Evolutionary conservation across 2,329 filamentous ascomycete species (phyloP), one percentile per base, ranked within the genome.

Genomic region (Sporothrix brasiliensis): DNA sequence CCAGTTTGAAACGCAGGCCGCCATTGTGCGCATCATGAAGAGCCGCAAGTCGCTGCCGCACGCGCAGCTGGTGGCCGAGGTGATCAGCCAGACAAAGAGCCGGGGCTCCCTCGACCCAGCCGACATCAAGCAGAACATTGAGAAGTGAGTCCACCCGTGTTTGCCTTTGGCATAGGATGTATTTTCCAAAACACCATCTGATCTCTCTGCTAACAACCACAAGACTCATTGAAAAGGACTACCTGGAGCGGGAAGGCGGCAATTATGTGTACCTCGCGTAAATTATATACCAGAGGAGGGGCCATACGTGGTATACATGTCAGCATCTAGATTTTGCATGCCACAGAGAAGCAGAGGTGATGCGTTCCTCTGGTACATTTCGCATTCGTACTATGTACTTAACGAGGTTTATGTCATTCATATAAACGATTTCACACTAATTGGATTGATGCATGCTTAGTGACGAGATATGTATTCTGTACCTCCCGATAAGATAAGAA

Each of bases 11-110:
- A 97, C 94, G 0, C 95, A 99, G 80, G 95, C 95, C 0, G 94
- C 95, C 0, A 96, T 99, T 77, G 95, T 99, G 73, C 85, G 95
- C 21, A 97, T 99, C 77, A 94, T 99, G 92, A 99, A 99, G 88
- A 91, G 90, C 74, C 86, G 93, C 74, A 97, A 97, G 87, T 87
- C 82, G 10, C 94, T 98, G 80, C 88, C 87, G 4, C 94, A 98
- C 78, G 85, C 88, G n/a, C 91, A 97, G 78, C 82, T 99, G 34
- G 91, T 98, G 24, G 89, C 91, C 2, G 94, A 98, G 82, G 93
- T 97, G 21, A 97, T 99, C 77, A 92, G 90, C 76, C 89, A 94
- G 77, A 99, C 94, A 1, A 92, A 90, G 83, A 92, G 87, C 74
- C 86, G 95, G 69, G 96, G 95, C 16, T 92, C 92, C 21, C 84